phyloP scores from a whole-genome alignment of 352 stramenopile species.

The Thalassiosira livingstoniorum region DNA sequence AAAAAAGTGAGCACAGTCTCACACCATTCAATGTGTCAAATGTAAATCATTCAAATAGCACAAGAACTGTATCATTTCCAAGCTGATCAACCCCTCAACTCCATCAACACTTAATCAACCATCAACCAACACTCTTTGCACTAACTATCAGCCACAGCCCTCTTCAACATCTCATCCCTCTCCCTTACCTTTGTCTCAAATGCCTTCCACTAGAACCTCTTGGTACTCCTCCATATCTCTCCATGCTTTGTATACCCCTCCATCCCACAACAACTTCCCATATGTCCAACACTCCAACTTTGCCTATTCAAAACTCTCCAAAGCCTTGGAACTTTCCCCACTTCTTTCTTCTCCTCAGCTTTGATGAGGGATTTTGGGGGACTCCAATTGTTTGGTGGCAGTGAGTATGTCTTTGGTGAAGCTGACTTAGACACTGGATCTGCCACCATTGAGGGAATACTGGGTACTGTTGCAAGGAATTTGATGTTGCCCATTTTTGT shows the following conservation, averaged over 20 bases:
- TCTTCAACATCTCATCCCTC: constrained; percentile 62
- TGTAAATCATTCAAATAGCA: no score
- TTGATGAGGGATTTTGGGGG: constrained; percentile 67
- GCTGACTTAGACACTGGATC: constrained; percentile 75
- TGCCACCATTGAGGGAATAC: constrained; percentile 74
- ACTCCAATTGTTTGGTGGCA: constrained; percentile 72
- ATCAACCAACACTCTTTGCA: no score
- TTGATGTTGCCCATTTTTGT: no score
- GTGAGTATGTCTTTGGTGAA: constrained; percentile 82
- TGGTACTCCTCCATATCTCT: constrained; percentile 80
- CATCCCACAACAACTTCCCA: constrained; percentile 70
- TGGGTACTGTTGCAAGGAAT: no score
- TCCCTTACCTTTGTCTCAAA: constrained; percentile 81
- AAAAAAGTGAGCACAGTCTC: no score
- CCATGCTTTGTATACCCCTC: constrained; percentile 78
- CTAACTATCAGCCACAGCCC: background rate
- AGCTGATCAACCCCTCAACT: no score
- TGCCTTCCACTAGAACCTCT: constrained; percentile 65
- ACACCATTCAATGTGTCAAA: no score
- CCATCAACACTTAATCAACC: no score
- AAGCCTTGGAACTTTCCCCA: constrained; percentile 53
- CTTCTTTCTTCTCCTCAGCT: constrained; percentile 76
- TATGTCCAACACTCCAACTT: constrained; percentile 70
- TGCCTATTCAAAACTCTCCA: constrained; percentile 70
- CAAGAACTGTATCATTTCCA: no score